These are phyloP conservation scores for Phialemoniopsis sp. DNA, from an alignment of 2,329 filamentous ascomycete species.

Conservation along the genomic window DNA sequence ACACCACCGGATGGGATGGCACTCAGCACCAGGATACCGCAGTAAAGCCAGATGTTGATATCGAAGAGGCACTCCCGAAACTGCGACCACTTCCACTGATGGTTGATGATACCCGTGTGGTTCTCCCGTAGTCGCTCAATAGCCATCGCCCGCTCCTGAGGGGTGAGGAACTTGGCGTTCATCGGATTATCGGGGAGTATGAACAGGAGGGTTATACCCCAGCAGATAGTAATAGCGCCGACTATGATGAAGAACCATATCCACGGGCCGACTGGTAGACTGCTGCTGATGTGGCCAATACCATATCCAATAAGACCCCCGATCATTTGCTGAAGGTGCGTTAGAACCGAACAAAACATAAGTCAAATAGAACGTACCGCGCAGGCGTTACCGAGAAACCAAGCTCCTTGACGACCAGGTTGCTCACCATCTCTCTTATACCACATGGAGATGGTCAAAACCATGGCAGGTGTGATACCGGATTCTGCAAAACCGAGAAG, in stretches of 20 bases:
- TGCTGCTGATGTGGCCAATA: conserved; percentile 23
- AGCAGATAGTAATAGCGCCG: conserved; percentile 22
- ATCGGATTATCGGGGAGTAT: conserved; percentile 13
- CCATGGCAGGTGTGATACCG: conserved; percentile 24
- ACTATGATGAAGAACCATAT: too few relatives aligned
- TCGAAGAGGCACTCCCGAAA: conserved; percentile 22
- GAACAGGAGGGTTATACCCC: conserved; percentile 10
- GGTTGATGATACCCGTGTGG: conserved; percentile 26
- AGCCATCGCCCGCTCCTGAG: conserved; percentile 18
- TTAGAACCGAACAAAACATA: neutral
- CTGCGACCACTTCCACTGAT: conserved; percentile 19
- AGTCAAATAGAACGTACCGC: conserved; percentile 1
- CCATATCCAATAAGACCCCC: conserved; percentile 26
- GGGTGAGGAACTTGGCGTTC: conserved; percentile 8
- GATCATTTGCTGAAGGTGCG: conserved; percentile 4
- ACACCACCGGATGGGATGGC: conserved; percentile 23
- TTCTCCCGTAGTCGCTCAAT: conserved; percentile 20
- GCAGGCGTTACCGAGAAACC: conserved; percentile 9
- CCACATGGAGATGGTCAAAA: conserved; percentile 32
- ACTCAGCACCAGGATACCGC: conserved; percentile 20
- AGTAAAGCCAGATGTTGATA: conserved; percentile 21
- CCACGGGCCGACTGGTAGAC: conserved; percentile 4
- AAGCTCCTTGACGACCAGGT: conserved; percentile 3
- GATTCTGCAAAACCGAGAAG: conserved; percentile 37
- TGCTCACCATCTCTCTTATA: too few relatives aligned